Base-by-base conservation (phyloP, 2,329 filamentous ascomycete genomes). In the Aspergillus sp. region DNA sequence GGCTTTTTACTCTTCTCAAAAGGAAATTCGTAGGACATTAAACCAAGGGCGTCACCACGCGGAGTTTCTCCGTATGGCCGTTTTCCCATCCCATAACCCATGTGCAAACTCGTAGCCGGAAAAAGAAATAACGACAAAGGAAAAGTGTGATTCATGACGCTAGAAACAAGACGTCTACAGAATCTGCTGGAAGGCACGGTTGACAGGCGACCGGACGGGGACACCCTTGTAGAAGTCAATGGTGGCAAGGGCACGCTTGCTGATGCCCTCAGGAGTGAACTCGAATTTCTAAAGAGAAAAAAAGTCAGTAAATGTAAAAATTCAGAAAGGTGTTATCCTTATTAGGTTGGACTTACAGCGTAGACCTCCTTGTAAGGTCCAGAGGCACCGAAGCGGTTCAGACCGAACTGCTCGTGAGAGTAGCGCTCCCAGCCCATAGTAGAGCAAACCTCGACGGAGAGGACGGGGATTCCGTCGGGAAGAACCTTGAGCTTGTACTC, bases 361-460 rank as follows among this genome's bases (percentile, higher is more conserved):
- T 99, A 99, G 61, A 99, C 92, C 72, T 98, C 89, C 88, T 93
- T 93, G 85, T 98, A 98, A 67, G 93, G 89, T 72, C 93, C 95
- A 56, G 91, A 96, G 67, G 93, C 93, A 87, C 95, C 95, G 79
- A 99, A 99, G 76, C 95, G 87, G 89, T 99, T 99, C 67, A 99
- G 87, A 76, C 95, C 95, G 73, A 99, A 99, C 83, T 99, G 95
- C 87, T 99, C 95, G 81, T 99, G 93, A 59, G 92, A 90, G 83
- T 98, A 99, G 79, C 93, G 90, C 86, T 98, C 93, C 95, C 95
- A 99, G 69, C 95, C 95, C 80, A 97, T 88, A 68, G 95, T 99
- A 79, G 86, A 89, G 90, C 96, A 96, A 77, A 92, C 93, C 84
- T 99, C 95, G 68, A 99, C 90, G 56, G 90, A 96, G 78, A 99